Conservation (phyloP, 192 early-diverging fungal genomes). For the Rhizoclosmatium sp. region DNA sequence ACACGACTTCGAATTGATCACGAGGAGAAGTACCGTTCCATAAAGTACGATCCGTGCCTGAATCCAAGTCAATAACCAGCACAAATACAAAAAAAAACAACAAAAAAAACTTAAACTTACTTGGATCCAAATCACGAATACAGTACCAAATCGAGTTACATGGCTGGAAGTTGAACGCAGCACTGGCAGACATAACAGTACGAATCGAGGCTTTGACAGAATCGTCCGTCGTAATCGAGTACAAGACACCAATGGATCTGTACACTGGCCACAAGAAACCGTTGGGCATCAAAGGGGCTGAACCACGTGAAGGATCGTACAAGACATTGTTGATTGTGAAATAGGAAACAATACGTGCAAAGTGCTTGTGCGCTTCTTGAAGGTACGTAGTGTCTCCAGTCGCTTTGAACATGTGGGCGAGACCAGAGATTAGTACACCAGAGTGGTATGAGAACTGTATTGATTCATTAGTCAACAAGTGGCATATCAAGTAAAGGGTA, state of each 20-base stretch:
- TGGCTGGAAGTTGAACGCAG: background rate
- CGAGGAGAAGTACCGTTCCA: conserved; percentile 22
- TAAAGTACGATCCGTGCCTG: conserved; percentile 12
- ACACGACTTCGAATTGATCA: conserved; percentile 30
- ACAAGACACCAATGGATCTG: conserved; percentile 21
- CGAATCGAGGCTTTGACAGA: background rate
- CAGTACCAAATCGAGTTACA: conserved; percentile 24
- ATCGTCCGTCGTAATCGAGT: background rate
- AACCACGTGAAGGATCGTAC: background rate
- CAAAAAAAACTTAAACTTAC: background rate
- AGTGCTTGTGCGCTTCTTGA: conserved; percentile 29
- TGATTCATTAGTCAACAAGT: background rate
- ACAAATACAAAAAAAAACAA: background rate
- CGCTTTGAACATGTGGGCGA: conserved; percentile 20
- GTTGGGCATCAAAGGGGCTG: background rate
- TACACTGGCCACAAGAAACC: conserved; percentile 17
- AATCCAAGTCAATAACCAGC: background rate
- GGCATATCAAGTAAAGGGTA: too few species aligned
- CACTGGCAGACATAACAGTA: conserved; percentile 2
- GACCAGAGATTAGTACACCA: conserved; percentile 28
- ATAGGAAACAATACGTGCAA: background rate
- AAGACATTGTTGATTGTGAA: conserved; percentile 24
- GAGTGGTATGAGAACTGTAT: conserved; percentile 24
- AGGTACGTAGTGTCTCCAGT: conserved; percentile 30
- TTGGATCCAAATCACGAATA: conserved; percentile 25